Evolutionary conservation across 768 basidiomycete genomes (phyloP).

Genomic region (Pisolithus tinctorius): DNA sequence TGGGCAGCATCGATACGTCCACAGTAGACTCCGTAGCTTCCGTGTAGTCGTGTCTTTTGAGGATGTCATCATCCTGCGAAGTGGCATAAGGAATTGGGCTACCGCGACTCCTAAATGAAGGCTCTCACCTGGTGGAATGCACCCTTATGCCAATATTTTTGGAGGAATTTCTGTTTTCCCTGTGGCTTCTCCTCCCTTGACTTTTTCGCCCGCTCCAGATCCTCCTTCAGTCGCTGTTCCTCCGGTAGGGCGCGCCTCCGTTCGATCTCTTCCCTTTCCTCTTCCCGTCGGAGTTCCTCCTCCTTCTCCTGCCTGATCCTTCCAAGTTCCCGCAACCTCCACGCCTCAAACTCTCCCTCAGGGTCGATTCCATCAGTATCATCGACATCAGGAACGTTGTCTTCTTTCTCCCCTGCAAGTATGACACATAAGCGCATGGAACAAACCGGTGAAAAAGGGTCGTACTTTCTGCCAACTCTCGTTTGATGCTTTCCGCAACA

Average conservation of each 20-base stretch:
- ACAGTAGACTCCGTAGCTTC: conserved; percentile 84
- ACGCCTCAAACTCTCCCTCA: conserved; percentile 86
- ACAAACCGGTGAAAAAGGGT: conserved; percentile 7
- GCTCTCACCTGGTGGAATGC: conserved; percentile 87
- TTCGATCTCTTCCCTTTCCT: conserved; percentile 88
- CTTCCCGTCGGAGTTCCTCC: conserved; percentile 70
- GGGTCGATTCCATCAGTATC: conserved; percentile 94
- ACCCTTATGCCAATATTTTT: conserved; percentile 99
- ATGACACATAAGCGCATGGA: not conserved
- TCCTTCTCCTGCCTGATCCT: conserved; percentile 94
- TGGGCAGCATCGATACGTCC: conserved; percentile 83
- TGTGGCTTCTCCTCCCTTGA: conserved; percentile 84
- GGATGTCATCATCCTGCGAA: conserved; percentile 78
- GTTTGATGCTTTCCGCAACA: conserved; percentile 88
- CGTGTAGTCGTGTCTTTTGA: conserved; percentile 78
- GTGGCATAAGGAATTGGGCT: conserved; percentile 8
- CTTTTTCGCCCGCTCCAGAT: conserved; percentile 80
- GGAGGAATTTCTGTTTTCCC: conserved; percentile 86
- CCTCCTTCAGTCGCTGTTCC: conserved; percentile 87
- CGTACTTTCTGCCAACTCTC: conserved; percentile 89
- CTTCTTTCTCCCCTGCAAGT: conserved; percentile 78
- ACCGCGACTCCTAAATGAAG: conserved; percentile 2
- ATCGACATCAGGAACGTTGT: conserved; percentile 79
- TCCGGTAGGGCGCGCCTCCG: conserved; percentile 88
- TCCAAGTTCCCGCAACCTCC: conserved; percentile 90